phyloP scores from a whole-genome alignment of 805 yeast genomes.

The Candida xyloterini region DNA sequence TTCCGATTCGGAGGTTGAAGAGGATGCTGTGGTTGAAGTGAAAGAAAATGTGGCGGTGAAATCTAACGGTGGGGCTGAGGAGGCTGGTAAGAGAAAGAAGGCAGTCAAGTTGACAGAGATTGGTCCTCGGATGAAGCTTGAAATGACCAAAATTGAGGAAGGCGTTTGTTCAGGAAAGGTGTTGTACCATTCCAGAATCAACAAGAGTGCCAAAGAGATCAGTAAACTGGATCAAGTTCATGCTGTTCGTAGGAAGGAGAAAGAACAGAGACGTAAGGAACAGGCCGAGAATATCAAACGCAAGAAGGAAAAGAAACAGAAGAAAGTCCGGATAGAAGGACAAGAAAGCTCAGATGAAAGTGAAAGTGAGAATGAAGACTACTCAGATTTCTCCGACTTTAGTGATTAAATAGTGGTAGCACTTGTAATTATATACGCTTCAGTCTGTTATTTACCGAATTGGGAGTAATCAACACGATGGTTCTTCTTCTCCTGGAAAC shows the following conservation, averaged over 20 bases:
- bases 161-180: slow-evolving; percentile 88
- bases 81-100: slow-evolving; percentile 50
- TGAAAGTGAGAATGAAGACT: neutral
- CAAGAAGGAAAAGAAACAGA: slow-evolving; percentile 70
- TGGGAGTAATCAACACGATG: slow-evolving; percentile 37
- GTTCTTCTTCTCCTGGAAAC: slow-evolving; percentile 39
- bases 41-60: slow-evolving; percentile 27
- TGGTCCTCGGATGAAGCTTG: slow-evolving; percentile 83
- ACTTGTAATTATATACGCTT: neutral
- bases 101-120: slow-evolving; percentile 91
- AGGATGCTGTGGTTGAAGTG: slow-evolving; percentile 76
- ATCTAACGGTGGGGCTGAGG: slow-evolving; percentile 7
- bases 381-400: slow-evolving; percentile 25
- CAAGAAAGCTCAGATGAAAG: slow-evolving; percentile 24
- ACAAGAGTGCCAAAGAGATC: slow-evolving; percentile 61
- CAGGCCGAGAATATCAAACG: slow-evolving; percentile 77
- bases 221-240: slow-evolving; percentile 65
- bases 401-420: neutral
- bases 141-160: slow-evolving; percentile 84
- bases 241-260: slow-evolving; percentile 55
- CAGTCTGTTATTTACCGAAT: slow-evolving; percentile 6
- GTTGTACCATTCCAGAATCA: slow-evolving; percentile 70
- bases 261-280: slow-evolving; percentile 67
- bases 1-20: slow-evolving; percentile 92
- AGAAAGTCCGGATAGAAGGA: slow-evolving; percentile 64